phyloP scores from a whole-genome alignment of 495 filamentous ascomycete genomes.

The Hypomontagnella monticulosa region DNA sequence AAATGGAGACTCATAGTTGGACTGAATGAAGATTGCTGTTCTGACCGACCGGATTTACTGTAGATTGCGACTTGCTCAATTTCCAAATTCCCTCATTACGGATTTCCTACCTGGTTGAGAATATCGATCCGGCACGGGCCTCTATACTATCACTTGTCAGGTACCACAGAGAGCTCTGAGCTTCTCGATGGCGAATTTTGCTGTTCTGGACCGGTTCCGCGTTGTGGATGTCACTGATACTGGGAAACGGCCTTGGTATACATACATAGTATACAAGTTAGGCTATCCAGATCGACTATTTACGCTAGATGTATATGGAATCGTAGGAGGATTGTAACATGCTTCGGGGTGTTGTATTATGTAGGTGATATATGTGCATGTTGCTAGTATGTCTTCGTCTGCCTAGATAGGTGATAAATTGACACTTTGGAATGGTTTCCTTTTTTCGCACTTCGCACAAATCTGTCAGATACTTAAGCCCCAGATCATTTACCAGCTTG shows the following conservation, averaged over 20 bases:
- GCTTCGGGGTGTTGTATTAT: too few species aligned
- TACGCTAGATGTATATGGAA: neutral
- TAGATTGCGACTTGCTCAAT: slow-evolving; percentile 27
- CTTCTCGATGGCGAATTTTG: slow-evolving; percentile 29
- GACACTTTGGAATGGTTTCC: slow-evolving; percentile 12
- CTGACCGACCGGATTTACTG: slow-evolving; percentile 13
- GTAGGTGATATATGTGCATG: neutral
- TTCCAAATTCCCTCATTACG: slow-evolving; percentile 37
- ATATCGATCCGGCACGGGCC: slow-evolving; percentile 39
- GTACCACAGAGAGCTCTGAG: slow-evolving; percentile 32
- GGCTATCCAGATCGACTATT: slow-evolving; percentile 4
- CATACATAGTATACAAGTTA: neutral
- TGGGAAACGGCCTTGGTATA: neutral
- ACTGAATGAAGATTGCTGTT: slow-evolving; percentile 15
- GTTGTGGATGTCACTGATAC: slow-evolving; percentile 13
- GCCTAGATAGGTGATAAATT: too few species aligned
- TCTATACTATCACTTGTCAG: slow-evolving; percentile 37
- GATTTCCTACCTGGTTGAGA: slow-evolving; percentile 35
- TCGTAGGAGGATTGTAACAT: slow-evolving; percentile 3
- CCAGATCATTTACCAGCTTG: slow-evolving; percentile 36
- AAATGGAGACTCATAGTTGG: neutral
- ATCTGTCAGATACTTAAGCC: slow-evolving; percentile 29
- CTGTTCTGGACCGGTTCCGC: slow-evolving; percentile 36
- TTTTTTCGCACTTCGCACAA: slow-evolving; percentile 18
- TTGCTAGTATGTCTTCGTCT: neutral